Conservation (phyloP, 23 red algal species). For the Agarophyton chilense region DNA sequence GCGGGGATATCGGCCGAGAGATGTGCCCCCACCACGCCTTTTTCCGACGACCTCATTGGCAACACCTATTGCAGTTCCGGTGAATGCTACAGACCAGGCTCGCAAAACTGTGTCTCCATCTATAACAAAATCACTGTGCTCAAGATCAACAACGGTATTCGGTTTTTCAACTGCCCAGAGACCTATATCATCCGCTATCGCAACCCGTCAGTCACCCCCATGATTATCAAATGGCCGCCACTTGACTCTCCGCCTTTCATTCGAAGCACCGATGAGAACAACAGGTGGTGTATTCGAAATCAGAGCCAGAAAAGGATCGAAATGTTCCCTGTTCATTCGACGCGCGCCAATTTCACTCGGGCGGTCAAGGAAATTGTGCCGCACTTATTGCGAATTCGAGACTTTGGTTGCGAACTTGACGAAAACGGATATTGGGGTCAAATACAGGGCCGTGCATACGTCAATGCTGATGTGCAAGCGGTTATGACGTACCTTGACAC, state of each 20-base stretch:
- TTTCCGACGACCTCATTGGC: no score
- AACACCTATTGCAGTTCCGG: background rate
- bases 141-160: background rate
- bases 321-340: background rate
- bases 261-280: background rate
- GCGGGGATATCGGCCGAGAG: no score
- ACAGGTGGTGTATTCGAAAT: background rate
- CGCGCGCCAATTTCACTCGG: background rate
- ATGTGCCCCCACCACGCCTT: no score
- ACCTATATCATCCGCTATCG: background rate
- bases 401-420: background rate
- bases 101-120: background rate
- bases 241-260: background rate
- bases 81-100: constrained; percentile 1
- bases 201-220: background rate
- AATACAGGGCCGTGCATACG: background rate
- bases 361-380: background rate
- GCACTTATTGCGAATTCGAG: background rate
- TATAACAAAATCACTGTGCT: background rate
- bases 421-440: background rate
- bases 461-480: background rate
- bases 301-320: background rate
- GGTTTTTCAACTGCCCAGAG: background rate
- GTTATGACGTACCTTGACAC: background rate
- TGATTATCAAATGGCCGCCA: constrained; percentile 1